Evolutionary conservation across 2,329 filamentous ascomycete species (phyloP).

Genomic region (Gaeumannomyces sp.): DNA sequence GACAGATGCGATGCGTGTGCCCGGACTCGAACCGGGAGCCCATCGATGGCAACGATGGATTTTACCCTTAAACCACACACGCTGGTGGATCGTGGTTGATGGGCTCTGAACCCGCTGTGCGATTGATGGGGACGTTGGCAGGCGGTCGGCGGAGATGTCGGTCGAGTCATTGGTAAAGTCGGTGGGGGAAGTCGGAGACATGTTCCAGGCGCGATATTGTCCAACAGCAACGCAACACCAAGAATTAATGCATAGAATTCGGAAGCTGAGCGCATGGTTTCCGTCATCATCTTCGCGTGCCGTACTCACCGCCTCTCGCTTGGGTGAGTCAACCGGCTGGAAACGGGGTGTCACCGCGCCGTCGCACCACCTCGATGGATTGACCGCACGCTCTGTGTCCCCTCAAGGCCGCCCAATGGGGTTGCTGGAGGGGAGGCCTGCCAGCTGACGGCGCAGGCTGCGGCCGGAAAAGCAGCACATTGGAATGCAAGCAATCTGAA

Average conservation of each 20-base stretch:
- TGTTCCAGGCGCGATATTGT: too few species aligned
- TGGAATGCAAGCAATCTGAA: too few species aligned
- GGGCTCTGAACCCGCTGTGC: too few species aligned
- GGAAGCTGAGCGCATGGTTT: background rate
- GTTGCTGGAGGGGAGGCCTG: too few species aligned
- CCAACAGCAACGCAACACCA: too few species aligned
- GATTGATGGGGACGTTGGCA: background rate
- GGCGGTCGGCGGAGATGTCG: background rate
- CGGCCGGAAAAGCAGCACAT: too few species aligned
- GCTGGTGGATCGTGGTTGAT: background rate
- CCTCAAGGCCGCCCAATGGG: background rate
- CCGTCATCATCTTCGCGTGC: too few species aligned
- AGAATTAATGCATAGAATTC: too few species aligned
- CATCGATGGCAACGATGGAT: slow-evolving; percentile 8
- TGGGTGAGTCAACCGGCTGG: background rate
- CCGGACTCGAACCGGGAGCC: slow-evolving; percentile 4
- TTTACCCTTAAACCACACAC: slow-evolving; percentile 5
- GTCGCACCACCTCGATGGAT: background rate
- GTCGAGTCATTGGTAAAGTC: background rate
- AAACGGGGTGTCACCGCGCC: background rate
- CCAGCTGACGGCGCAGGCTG: background rate
- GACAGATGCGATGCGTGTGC: background rate
- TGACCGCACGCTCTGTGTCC: too few species aligned
- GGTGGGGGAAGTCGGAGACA: background rate
- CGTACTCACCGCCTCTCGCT: background rate